Base-by-base conservation (phyloP, 495 filamentous ascomycete species). In the Rusavskia elegans region DNA sequence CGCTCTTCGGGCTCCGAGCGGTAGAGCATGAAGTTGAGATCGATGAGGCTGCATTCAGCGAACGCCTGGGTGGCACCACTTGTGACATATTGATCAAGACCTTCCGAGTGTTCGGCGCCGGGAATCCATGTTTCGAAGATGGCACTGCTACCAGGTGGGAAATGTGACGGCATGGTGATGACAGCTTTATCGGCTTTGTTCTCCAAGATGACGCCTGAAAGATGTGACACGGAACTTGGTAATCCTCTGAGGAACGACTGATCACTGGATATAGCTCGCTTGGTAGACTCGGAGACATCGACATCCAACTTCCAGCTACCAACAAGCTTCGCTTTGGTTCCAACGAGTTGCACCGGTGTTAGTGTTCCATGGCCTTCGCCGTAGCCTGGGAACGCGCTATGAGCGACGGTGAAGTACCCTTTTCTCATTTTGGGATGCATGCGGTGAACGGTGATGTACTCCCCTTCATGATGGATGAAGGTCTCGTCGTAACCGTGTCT, bases 71-170 rank as follows among this genome's bases (percentile, higher is more conserved):
- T 80, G 6, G 83, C 89, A 23, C 87, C 88, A 41, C 79, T 81
- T 2, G 84, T 89, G 37, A 95, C 80, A 61, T 82, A 92, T 45
- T 76, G 80, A 60, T 95, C 89, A 16, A 96, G 69, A 16, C 86
- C 87, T 29, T 79, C 71, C 1, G 81, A 78, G 60, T 89, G 83
- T 55, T 95, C 85, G 5, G 84, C 82, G 8, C 75, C 76, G 5
- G 89, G 89, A 48, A 97, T 90, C 81, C 82, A 95, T 0, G 93
- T 99, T 68, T 97, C 87, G 55, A 95, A 94, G 2, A 99, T 68
- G 20, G 93, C 88, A 55, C 97, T 92, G 56, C 87, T 89, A 56
- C 93, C 93, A 23, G 93, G 89, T 17, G 87, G 83, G 60, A 99
- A 90, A 41, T 76, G 74, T 19, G 86, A 78, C 6, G 83, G 79